Conservation (phyloP, 805 yeast genomes). For the Candida lessepsii region DNA sequence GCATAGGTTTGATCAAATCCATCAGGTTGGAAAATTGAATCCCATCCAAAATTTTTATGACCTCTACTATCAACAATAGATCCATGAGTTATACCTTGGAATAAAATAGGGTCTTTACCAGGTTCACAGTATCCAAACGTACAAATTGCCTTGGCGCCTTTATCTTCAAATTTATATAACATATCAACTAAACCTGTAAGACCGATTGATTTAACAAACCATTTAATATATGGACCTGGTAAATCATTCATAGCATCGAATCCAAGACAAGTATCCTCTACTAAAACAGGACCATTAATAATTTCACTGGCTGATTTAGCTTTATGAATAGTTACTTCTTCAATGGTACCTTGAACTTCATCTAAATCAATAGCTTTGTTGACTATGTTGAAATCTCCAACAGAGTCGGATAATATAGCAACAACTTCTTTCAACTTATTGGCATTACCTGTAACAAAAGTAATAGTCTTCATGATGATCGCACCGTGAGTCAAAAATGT, state of each 20-base stretch:
- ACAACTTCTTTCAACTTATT: conserved; percentile 86
- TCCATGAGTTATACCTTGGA: conserved; percentile 86
- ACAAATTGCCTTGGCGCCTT: conserved; percentile 83
- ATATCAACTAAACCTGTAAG: conserved; percentile 72
- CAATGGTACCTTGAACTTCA: conserved; percentile 87
- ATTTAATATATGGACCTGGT: conserved; percentile 94
- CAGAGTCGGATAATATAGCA: conserved; percentile 56
- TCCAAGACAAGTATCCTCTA: conserved; percentile 91
- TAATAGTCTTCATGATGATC: conserved; percentile 34
- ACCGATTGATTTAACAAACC: conserved; percentile 83
- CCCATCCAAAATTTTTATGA: conserved; percentile 89
- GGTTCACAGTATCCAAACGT: conserved; percentile 91
- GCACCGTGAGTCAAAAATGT: too few species aligned
- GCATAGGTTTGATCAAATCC: conserved; percentile 75
- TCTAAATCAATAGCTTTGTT: conserved; percentile 77
- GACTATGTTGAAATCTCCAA: conserved; percentile 52
- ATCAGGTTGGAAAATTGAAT: conserved; percentile 80
- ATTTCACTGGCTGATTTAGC: conserved; percentile 68
- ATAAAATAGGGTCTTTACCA: conserved; percentile 65
- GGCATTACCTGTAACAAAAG: conserved; percentile 84
- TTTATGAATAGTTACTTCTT: conserved; percentile 78
- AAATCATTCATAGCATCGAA: conserved; percentile 74
- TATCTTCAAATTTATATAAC: conserved; percentile 79
- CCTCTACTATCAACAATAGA: conserved; percentile 76
- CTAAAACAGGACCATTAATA: conserved; percentile 78